Percentiles rank a stretch among this genome's conserved stretches.
Conservation (phyloP, 2,329 filamentous ascomycete species). For the Chaetomium strumarium region DNA sequence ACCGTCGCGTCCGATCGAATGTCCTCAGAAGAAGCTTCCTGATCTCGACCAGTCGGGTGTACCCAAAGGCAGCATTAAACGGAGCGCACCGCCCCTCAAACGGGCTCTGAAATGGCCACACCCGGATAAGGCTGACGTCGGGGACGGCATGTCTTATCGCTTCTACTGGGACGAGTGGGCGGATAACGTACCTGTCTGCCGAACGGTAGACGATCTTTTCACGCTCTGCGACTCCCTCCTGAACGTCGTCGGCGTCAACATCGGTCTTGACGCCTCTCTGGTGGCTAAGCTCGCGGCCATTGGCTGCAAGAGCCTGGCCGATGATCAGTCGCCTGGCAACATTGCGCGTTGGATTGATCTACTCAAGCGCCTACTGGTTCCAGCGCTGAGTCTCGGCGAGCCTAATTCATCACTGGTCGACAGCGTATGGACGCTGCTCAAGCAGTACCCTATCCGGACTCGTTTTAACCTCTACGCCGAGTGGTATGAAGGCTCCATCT, state of each 20-base stretch:
- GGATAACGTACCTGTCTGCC: conserved; percentile 87
- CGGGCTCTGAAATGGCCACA: conserved; percentile 77
- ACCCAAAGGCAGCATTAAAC: conserved; percentile 62
- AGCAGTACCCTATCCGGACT: conserved; percentile 66
- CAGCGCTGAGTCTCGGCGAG: conserved; percentile 79
- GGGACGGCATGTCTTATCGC: conserved; percentile 72
- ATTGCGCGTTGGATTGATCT: conserved; percentile 76
- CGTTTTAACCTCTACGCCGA: conserved; percentile 89
- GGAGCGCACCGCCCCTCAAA: conserved; percentile 53
- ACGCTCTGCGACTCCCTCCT: conserved; percentile 77
- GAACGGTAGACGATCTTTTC: conserved; percentile 85
- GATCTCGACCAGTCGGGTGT: conserved; percentile 59
- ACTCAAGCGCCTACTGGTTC: conserved; percentile 76
- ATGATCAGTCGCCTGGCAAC: conserved; percentile 67
- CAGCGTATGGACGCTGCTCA: conserved; percentile 78
- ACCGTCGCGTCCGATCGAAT: conserved; percentile 26
- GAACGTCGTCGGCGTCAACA: conserved; percentile 80
- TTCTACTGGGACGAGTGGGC: conserved; percentile 99
- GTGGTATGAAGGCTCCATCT: conserved; percentile 79
- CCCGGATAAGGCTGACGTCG: conserved; percentile 69
- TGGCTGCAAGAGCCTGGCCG: conserved; percentile 65
- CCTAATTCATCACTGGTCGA: conserved; percentile 79
- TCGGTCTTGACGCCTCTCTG: conserved; percentile 75
- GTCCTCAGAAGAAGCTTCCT: conserved; percentile 40
- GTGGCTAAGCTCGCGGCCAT: conserved; percentile 81